Conservation (phyloP, 176 grass and related monocot genomes). For the Oryza rufipogon region DNA sequence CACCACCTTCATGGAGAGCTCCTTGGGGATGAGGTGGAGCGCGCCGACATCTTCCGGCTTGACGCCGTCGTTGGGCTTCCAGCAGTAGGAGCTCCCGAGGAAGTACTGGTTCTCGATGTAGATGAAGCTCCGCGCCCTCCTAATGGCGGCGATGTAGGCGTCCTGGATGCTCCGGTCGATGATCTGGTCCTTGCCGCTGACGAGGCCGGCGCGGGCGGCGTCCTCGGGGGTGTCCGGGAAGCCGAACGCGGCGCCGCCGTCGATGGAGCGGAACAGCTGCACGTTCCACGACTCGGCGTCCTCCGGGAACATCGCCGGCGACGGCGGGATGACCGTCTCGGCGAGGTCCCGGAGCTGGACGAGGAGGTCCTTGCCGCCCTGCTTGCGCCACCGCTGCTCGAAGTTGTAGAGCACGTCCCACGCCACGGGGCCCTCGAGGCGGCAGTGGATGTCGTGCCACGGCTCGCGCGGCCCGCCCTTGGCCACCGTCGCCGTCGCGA, state of each 20-base stretch:
- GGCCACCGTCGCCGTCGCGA: constrained; percentile 39
- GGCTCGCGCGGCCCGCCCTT: constrained; percentile 72
- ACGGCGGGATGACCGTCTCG: constrained; percentile 57
- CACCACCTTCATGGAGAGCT: constrained; percentile 83
- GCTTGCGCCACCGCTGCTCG: constrained; percentile 78
- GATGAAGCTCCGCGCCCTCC: constrained; percentile 69
- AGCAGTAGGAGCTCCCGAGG: constrained; percentile 70
- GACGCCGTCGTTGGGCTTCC: constrained; percentile 67
- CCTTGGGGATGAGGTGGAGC: constrained; percentile 84
- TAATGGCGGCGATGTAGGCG: constrained; percentile 76
- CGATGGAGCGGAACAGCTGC: constrained; percentile 91
- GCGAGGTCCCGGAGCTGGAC: constrained; percentile 53
- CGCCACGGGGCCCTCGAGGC: constrained; percentile 60
- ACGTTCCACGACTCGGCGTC: constrained; percentile 73
- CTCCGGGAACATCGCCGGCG: constrained; percentile 48
- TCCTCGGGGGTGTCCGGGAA: constrained; percentile 72
- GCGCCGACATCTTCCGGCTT: constrained; percentile 77
- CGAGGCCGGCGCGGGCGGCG: constrained; percentile 63
- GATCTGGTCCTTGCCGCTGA: constrained; percentile 81
- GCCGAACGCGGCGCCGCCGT: constrained; percentile 73
- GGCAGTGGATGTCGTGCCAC: constrained; percentile 75
- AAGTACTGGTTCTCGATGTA: constrained; percentile 95
- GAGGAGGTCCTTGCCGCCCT: constrained; percentile 68
- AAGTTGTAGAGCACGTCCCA: constrained; percentile 98
- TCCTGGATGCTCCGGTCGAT: constrained; percentile 87